Base-by-base conservation (phyloP, 495 filamentous ascomycete genomes). In the Bombardia bombarda region DNA sequence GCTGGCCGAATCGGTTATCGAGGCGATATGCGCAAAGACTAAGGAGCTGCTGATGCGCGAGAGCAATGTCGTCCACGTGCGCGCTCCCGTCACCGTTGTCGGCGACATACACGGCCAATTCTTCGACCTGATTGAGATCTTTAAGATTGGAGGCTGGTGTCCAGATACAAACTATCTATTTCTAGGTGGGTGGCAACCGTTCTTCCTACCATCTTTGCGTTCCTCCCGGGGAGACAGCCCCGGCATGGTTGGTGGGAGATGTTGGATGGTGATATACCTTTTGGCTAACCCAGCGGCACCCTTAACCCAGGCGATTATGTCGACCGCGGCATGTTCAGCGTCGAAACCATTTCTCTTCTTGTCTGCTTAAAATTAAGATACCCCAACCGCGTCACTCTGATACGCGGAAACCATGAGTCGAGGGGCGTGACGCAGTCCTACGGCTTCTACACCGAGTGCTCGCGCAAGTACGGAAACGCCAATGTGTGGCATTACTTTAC, bases 401-500 rank as follows among this genome's bases (percentile, higher is more conserved):
- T 97, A 50, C 84, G 90, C 45, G 90, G 90, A 34, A 97, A 98
- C 63, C 92, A 98, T 66, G 92, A 98, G 56, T 95, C 88, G 30
- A 82, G 92, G 39, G 92, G 92, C 45, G 92, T 98, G 18, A 98
- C 92, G 7, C 92, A 98, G 63, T 96, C 90, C 30, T 98, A 98
- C 64, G 92, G 92, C 38, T 98, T 98, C 67, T 98, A 98, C 56
- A 98, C 92, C 3, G 92, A 98, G 60, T 98, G 92, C 62, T 87
- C 83, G 12, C 83, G 92, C 41, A 98, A 98, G 62, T 98, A 98
- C 63, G 90, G 90, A 45, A 95, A 92, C 63, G 87, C 92, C 24
- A 95, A 92, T 49, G 93, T 98, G 8, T 98, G 92, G 92, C 93
- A 97, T 60, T 90, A 96, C 63, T 98, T 98, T 55, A 98, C 92